Evolutionary conservation across 78 protist genomes (phyloP), one percentile per base, ranked within the genome.

Genomic region (Blattamonas nauphoetae): DNA sequence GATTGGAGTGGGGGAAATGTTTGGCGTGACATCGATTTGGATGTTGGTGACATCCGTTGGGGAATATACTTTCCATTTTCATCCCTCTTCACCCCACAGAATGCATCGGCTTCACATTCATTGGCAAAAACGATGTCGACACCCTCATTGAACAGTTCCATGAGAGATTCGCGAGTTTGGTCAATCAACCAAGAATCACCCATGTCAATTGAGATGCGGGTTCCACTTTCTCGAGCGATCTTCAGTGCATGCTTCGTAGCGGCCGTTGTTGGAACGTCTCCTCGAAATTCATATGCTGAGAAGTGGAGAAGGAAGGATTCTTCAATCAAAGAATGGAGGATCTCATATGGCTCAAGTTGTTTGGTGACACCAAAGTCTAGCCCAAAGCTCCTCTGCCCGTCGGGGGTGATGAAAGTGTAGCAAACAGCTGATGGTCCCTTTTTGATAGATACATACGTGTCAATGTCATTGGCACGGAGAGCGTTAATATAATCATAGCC

Each of bases 301-400:
- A 79, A 79, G 41, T 79, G 83, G 42, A 79, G 41, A 79, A 33
- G 6, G 33, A 32, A 11, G 29, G 83, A n/a, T 5, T 79, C 83
- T 5, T 6, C 6, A 21, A 79, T 79, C 32, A 79, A 21, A 6
- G 83, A 79, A 21, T 79, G 21, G 83, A 79, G 83, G 41, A 79
- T 79, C 6, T 79, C 83, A 21, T 33, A 79, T 21, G 4, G 6
- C 41, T 79, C 43, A 6, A 79, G 83, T 11, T 79, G 83, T 11
- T 79, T 79, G 33, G 83, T 79, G 29, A 79, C 83, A 4, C 83
- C 83, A 79, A 79, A 79, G 41, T 79, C 83, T 5, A 79, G 4
- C 32, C 83, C 83, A 21, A 79, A 79, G 41, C 42, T 38, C 29
- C 83, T 4, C 41, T 79, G 83, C 42, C 83, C 83, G 41, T 79